A percentile compares a stretch with the other conserved stretches of the same genome.
Evolutionary conservation across 2,329 filamentous ascomycete genomes (phyloP).

Genomic region (Ophiocordyceps camponoti-leonardi): DNA sequence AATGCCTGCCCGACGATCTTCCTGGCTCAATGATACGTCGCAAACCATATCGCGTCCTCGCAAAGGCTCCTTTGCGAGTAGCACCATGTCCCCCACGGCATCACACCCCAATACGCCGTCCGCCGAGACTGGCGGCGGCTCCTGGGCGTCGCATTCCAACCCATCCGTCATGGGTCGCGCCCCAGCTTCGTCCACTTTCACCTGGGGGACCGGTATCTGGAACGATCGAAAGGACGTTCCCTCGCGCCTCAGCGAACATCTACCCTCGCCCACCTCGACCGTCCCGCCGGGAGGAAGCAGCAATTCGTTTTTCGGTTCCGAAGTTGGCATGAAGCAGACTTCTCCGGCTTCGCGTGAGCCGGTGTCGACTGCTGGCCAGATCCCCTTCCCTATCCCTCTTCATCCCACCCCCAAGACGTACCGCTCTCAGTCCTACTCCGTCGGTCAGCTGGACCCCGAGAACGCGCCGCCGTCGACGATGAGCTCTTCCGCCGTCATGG

Average conservation of each 20-base stretch:
- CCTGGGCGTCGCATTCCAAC: constrained; percentile 37
- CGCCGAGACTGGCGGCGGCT: constrained; percentile 35
- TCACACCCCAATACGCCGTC: constrained; percentile 72
- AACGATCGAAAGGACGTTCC: constrained; percentile 69
- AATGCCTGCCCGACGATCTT: constrained; percentile 55
- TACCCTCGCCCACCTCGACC: constrained; percentile 56
- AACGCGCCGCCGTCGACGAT: constrained; percentile 21
- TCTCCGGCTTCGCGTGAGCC: constrained; percentile 34
- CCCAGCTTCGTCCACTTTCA: constrained; percentile 34
- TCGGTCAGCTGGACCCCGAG: constrained; percentile 72
- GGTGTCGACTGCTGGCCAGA: constrained; percentile 42
- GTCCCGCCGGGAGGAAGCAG: constrained; percentile 25
- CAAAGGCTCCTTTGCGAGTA: constrained; percentile 61
- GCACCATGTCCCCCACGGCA: constrained; percentile 59
- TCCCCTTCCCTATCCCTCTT: constrained; percentile 74
- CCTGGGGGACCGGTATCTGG: constrained; percentile 74
- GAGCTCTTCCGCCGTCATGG: constrained; percentile 29
- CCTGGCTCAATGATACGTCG: constrained; percentile 73
- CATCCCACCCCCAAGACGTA: constrained; percentile 87
- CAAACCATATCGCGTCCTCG: constrained; percentile 46
- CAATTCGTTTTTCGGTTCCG: constrained; percentile 31
- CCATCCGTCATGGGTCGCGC: constrained; percentile 30
- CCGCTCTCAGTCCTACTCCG: constrained; percentile 91
- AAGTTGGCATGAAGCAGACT: constrained; percentile 27
- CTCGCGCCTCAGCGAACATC: constrained; percentile 54